Base-by-base conservation (phyloP, 1,284 basidiomycete species). In the Pulveroboletus sp. region DNA sequence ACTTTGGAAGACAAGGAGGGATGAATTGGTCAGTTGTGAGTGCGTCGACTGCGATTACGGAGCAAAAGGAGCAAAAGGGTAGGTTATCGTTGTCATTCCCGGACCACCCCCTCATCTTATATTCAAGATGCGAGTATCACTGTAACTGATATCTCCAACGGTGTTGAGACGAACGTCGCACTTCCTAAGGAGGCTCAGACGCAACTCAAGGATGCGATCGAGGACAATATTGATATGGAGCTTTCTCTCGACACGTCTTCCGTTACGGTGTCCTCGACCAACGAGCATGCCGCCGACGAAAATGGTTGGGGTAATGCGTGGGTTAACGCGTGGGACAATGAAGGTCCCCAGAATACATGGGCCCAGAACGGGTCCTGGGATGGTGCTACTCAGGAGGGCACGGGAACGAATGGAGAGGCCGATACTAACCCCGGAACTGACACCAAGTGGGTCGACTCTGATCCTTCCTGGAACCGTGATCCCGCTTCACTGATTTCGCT, bases 1-100 rank as follows among this genome's bases (percentile, higher is more conserved):
- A 76, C 43, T 88, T 78, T 71, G 84, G 81, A 22, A 65, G 67
- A 22, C 77, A 78, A 66, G 70, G 72, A 35, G 71, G 70, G 3
- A 57, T 74, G 0, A 70, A 68, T 18, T 74, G 69, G 69, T 52
- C 63, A 1, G 12, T 58, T n/a, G 54, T 56, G 4, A 56, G 35
- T 11, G 48, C 45, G n/a, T 49, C 56, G 11, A 43, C 26, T 12
- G 42, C 29, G 8, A 25, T 52, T 11, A 42, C 47, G 4, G 58
- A 62, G 22, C 28, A 60, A 49, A 52, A 52, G 54, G 60, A 12
- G 7, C 8, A 31, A 12, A 31, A 31, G 12, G n/a, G 66, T 17
- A 44, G 15, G 49, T 28, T 22, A 50, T 28, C 11, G 7, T 11
- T 11, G 1, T 15, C 22, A 8, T 51, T 17, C 5, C 40, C 12